Evolutionary conservation across 768 basidiomycete species (phyloP), one percentile per base, ranked within the genome.

Genomic region (Lactifluus pinguis): DNA sequence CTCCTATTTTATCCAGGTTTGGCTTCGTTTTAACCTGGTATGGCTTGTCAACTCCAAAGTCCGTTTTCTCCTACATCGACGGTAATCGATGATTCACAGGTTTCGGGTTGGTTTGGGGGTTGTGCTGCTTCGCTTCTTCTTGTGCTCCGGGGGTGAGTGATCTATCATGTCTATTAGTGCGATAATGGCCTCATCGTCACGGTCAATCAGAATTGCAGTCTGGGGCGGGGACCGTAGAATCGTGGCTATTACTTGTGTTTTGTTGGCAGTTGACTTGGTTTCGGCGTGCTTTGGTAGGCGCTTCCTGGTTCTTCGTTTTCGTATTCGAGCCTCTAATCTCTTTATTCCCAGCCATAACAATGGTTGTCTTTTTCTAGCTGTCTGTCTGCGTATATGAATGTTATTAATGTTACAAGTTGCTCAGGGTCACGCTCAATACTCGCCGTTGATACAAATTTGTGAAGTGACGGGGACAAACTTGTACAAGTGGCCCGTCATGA

Each of bases 141-240:
- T 49, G 61, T 58, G 6, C 53, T 65, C 9, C 56, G 64, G 36
- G 64, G 50, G 64, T 65, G 32, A 29, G 64, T 4, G 38, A 10
- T 25, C 21, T n/a, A 6, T 17, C 14, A 8, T 14, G 9, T 17
- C 36, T 32, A 41, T 7, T 32, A 30, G 6, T 19, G 14, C 21
- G 45, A 44, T 42, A 6, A 30, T 1, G 14, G 9, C 2, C 45
- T 48, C 2, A 49, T 17, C 1, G 38, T 48, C 2, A 53, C 14
- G 2, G 15, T 39, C 45, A 21, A 39, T n/a, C 52, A 65, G 64
- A 15, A n/a, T 65, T 41, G 64, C 64, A 19, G 57, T 65, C 30
- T 65, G 64, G 64, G 55, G 53, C 5, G 39, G 61, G 36, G 56
- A 63, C 42, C n/a, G 4, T 5, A 50, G 45, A 25, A 14, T 58